Evolutionary conservation across 192 early-diverging fungal genomes (phyloP), one percentile per base, ranked within the genome.

Genomic region (Backusella psychrophila): DNA sequence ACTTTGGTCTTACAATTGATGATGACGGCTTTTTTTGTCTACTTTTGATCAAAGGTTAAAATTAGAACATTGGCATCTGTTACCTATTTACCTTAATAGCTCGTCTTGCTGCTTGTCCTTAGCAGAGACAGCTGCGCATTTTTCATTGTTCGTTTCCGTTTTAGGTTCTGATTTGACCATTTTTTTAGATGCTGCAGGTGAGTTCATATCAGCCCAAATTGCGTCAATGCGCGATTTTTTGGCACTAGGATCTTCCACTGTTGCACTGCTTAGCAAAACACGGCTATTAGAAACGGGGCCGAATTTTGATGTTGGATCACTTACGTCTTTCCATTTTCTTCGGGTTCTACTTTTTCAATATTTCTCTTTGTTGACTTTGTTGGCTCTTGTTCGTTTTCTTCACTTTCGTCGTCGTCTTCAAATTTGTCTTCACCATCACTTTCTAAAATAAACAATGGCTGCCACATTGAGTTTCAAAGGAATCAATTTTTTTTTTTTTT

Each of bases 121-220:
- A 23, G 56, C 19, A 34, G 79, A 15, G 1, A 36, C 65, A n/a
- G 19, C 72, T 69, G 36, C 23, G 67, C 31, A 23, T 23, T 36
- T 68, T 74, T 53, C 33, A 41, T 65, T 66, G 42, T 44, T 17
- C 42, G 15, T 72, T 19, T 52, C 56, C 53, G 8, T 73, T 36
- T 75, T 75, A 69, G 19, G 46, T 23, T 71, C 19, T 59, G n/a
- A 21, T 34, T 26, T 53, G 38, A 23, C 29, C n/a, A 15, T 17
- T 33, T 35, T 23, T 36, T 42, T 33, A 31, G 63, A 31, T 52
- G 39, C 59, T 7, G 31, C 33, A 17, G 85, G 73, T 2, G 73
- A 21, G 34, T 89, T 89, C 84, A 90, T 80, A 44, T 89, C 89
- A 33, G 78, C 78, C 89, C 89, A 90, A 9, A 90, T 72, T 29